Conservation (phyloP, 805 yeast genomes). For the Myxozyma vanderwaltii region DNA sequence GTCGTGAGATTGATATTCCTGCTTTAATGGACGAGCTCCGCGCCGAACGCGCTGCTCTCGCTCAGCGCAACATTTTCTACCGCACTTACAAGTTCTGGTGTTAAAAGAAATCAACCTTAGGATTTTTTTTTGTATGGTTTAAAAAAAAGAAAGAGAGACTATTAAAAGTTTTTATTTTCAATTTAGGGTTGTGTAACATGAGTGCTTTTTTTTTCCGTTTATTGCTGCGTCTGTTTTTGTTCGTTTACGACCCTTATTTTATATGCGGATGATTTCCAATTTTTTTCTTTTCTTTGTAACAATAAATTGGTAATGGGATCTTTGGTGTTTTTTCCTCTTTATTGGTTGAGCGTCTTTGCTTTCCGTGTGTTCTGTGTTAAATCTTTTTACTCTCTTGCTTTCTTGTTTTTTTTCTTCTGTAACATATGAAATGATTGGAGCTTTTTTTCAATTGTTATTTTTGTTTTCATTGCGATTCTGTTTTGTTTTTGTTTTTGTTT, state of each 20-base stretch:
- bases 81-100: constrained; percentile 64
- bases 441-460: too few species aligned
- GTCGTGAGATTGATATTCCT: constrained; percentile 62
- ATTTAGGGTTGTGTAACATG: too few species aligned
- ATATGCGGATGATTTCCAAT: too few species aligned
- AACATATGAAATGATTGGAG: too few species aligned
- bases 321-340: not conserved
- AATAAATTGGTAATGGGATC: not conserved
- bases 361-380: not conserved
- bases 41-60: constrained; percentile 57
- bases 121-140: not conserved
- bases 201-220: not conserved
- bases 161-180: too few species aligned
- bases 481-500: not conserved
- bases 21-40: constrained; percentile 57
- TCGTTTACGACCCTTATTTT: too few species aligned
- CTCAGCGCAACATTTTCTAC: constrained; percentile 50
- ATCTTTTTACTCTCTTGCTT: not conserved
- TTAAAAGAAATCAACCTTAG: too few species aligned
- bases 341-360: not conserved
- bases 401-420: not conserved
- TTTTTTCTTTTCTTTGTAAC: not conserved
- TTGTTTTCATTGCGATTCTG: too few species aligned
- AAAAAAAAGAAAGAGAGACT: too few species aligned
- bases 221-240: not conserved